Evolutionary conservation across 257 asterid species (phyloP).

Genomic region (Cordia subcordata): DNA sequence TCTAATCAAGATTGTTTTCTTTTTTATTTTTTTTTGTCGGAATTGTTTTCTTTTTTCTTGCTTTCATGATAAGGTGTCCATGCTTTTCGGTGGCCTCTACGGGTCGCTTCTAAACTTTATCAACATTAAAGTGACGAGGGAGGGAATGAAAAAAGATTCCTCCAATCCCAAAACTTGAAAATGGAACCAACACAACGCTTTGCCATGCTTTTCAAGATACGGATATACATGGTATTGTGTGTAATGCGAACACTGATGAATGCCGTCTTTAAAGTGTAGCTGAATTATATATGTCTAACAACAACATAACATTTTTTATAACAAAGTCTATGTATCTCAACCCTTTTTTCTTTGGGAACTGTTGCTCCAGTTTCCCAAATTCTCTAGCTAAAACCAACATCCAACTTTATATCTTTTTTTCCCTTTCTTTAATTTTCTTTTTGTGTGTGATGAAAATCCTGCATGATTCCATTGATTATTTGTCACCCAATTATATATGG

Average conservation of each 20-base stretch:
- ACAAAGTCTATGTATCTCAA: constrained; percentile 14
- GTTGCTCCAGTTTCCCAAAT: constrained; percentile 68
- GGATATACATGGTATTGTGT: constrained; percentile 32
- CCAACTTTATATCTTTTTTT: constrained; percentile 32
- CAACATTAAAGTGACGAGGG: constrained; percentile 25
- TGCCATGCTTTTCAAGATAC: no score
- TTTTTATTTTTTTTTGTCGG: no score
- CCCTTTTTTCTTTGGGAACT: constrained; percentile 27
- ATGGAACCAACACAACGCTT: no score
- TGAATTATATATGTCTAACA: no score
- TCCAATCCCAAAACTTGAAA: constrained; percentile 70
- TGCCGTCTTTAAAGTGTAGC: constrained; percentile 45
- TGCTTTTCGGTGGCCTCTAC: constrained; percentile 83
- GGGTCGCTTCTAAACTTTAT: constrained; percentile 42
- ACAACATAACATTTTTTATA: no score
- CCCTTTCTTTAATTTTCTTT: no score
- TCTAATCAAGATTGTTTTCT: constrained; percentile 49
- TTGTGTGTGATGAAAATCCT: constrained; percentile 1
- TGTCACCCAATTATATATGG: no score
- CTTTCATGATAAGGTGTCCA: constrained; percentile 62
- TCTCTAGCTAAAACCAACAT: constrained; percentile 40
- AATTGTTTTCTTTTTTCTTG: no score
- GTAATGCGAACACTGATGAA: constrained; percentile 33
- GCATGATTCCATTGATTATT: no score
- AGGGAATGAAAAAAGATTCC: constrained; percentile 44